phyloP scores from a whole-genome alignment of 257 asterid species.

The Solanum dulcamara region DNA sequence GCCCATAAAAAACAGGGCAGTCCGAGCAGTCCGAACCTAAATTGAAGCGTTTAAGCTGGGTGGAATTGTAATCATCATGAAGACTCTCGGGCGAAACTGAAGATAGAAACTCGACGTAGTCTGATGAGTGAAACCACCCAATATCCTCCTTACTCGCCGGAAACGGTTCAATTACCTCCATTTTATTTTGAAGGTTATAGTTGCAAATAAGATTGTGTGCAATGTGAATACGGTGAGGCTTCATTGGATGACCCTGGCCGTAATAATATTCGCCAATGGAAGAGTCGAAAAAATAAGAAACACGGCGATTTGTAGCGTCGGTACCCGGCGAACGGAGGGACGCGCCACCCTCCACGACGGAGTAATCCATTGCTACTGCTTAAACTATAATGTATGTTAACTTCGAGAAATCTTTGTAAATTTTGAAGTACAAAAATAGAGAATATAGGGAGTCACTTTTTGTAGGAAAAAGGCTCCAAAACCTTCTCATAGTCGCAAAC shows the following conservation, averaged over 20 bases:
- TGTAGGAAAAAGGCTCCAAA: background rate
- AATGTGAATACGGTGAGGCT: slow-evolving; percentile 75
- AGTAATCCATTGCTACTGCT: slow-evolving; percentile 20
- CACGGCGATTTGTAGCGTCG: slow-evolving; percentile 69
- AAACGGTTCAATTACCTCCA: slow-evolving; percentile 59
- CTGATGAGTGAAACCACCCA: slow-evolving; percentile 52
- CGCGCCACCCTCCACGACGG: slow-evolving; percentile 23
- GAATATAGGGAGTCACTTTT: background rate
- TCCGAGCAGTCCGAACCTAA: slow-evolving; percentile 64
- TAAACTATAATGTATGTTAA: background rate
- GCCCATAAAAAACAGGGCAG: slow-evolving; percentile 58
- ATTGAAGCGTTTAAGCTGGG: slow-evolving; percentile 52
- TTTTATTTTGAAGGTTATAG: slow-evolving; percentile 52
- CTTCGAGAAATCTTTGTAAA: background rate
- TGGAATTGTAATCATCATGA: slow-evolving; percentile 22
- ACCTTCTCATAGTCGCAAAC: background rate
- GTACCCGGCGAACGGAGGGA: slow-evolving; percentile 57
- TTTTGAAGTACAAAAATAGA: background rate
- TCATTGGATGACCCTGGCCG: slow-evolving; percentile 80
- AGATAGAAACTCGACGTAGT: slow-evolving; percentile 58
- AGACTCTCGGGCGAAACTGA: slow-evolving; percentile 46
- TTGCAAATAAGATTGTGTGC: slow-evolving; percentile 63
- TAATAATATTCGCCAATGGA: slow-evolving; percentile 61
- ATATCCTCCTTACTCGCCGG: slow-evolving; percentile 45
- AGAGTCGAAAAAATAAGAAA: slow-evolving; percentile 71